Evolutionary conservation across 2,329 filamentous ascomycete genomes (phyloP).

Genomic region (Cytospora leucostoma): DNA sequence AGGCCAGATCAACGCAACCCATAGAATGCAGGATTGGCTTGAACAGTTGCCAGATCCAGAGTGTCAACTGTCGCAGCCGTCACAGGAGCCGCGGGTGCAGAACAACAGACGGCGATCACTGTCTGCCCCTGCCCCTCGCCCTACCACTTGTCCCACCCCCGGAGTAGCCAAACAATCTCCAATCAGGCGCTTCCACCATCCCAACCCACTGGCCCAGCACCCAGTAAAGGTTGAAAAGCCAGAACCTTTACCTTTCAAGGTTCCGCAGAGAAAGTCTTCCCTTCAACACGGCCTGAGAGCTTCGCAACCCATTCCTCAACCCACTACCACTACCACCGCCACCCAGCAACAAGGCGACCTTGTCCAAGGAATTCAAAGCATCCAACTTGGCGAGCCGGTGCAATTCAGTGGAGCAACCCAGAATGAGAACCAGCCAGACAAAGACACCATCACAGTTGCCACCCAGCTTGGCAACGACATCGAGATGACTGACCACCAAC

Average conservation of each 20-base stretch:
- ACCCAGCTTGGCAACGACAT: background rate
- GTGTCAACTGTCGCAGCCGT: background rate
- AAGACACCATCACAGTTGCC: background rate
- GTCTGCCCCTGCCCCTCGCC: constrained; percentile 9
- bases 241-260: background rate
- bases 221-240: constrained; percentile 9
- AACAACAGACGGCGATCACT: constrained; percentile 14
- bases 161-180: background rate
- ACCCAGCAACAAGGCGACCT: constrained; percentile 6
- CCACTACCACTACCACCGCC: background rate
- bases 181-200: constrained; percentile 4
- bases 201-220: constrained; percentile 25
- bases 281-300: constrained; percentile 8
- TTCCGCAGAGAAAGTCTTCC: constrained; percentile 22
- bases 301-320: constrained; percentile 1
- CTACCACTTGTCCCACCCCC: background rate
- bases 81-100: background rate
- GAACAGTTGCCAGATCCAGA: constrained; percentile 7
- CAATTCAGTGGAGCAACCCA: background rate
- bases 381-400: background rate
- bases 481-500: background rate
- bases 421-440: background rate
- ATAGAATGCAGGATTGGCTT: constrained; percentile 17
- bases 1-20: constrained; percentile 5
- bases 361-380: constrained; percentile 4